Base-by-base conservation (phyloP, 2,329 filamentous ascomycete genomes). In the Chaetomiaceae sp. region DNA sequence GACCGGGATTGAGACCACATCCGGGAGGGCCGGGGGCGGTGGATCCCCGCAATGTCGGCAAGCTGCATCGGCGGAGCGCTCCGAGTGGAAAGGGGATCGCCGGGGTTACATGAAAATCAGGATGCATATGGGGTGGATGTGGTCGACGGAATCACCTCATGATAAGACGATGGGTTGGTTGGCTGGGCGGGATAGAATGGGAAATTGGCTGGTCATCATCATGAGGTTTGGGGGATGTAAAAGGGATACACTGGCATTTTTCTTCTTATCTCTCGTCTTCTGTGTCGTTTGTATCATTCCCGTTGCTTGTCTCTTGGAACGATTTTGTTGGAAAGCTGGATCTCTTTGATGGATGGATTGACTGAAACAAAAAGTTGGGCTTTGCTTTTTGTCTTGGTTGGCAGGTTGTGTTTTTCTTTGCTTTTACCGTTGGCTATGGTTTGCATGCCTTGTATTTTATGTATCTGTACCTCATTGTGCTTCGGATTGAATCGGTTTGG, bases 171-270 rank as follows among this genome's bases (percentile, higher is more conserved):
- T 40, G 42, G 42, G 25, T 37, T 22, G 51, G 39, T 22, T 22
- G 51, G 39, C 17, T 43, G 49, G 46, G 38, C 27, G 37, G 53
- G 38, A 58, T 55, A 47, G 53, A 56, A 48, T 36, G 43, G 23
- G 56, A 49, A n/a, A 40, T 25, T 47, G n/a, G 47, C n/a, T 44
- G 45, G 34, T 39, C 20, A 40, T 53, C 12, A 31, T 49, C 43
- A 39, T 7, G 29, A 31, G 22, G 23, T 12, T 29, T 4, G 48
- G 48, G 23, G 31, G 22, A 44, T 44, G 27, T 36, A 51, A 44
- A 44, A 15, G 31, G 33, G 17, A 34, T 34, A 42, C 37, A 49
- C 23, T 25, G 48, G 39, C 20, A 12, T 17, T 15, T 29, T 39
- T 34, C 27, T 34, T 34, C 8, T 33, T 42, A 9, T 20, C 11